Evolutionary conservation across 2,329 filamentous ascomycete species (phyloP), one percentile per base, ranked within the genome.

Genomic region (Teratosphaeria gauchensis): DNA sequence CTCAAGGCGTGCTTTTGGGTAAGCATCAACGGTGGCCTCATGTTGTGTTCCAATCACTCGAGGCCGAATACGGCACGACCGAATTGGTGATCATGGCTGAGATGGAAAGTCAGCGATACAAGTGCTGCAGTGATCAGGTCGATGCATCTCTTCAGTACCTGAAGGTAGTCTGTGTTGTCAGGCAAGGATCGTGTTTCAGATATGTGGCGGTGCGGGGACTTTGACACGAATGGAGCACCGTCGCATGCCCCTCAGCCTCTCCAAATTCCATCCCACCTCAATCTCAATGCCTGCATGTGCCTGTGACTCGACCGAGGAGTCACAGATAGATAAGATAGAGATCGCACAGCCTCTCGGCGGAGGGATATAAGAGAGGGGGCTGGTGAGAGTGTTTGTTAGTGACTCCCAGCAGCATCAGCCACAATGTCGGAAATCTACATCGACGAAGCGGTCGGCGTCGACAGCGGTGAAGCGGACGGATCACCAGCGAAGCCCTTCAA

Each of bases 401-500:
- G 4, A 28, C 24, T 28, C 24, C 2, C 4, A 2, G 24, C 4
- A 28, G 24, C 24, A 28, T 28, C 24, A 6, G 52, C 52, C 28
- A 53, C 12, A 19, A 53, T 53, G 52, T 19, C 52, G 14, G 52
- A 55, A 7, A 28, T 55, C 1, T 56, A 92, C 77, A 82, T 95
- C 71, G 90, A 95, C 78, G 88, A 90, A 71, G 88, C 90, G 67
- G 80, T 80, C 65, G 91, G 91, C 68, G 78, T 81, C 66, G 91
- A 88, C 69, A 74, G 75, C 59, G 72, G 82, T 65, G 72, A 80
- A 60, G 82, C 84, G 64, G 78, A 83, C 65, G 90, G 90, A 70
- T 82, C 85, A 64, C 83, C 92, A 73, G 76, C 80, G 62, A 82
- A 85, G 65, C 90, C 91, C 54, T 95, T 86, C 83, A 92, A 95